Evolutionary conservation across 768 basidiomycete genomes (phyloP).

Genomic region (Collybiopsis confluens): DNA sequence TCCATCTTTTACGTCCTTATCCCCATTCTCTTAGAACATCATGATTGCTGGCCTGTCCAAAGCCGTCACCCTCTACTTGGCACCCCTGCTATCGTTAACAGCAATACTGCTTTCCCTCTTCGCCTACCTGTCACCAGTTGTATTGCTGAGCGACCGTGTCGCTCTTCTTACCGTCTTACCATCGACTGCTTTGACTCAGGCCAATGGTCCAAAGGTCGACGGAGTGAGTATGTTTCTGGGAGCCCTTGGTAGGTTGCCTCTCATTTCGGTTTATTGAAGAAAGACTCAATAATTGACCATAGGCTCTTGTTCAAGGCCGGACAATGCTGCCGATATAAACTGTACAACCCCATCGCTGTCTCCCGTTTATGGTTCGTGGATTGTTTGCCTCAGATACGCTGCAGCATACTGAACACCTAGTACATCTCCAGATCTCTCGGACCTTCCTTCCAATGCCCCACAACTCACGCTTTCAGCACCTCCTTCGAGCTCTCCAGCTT

Average conservation of each 20-base stretch:
- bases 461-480: constrained; percentile 55
- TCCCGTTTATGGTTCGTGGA: constrained; percentile 55
- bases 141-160: constrained; percentile 58
- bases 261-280: background rate
- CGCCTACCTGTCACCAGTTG: constrained; percentile 61
- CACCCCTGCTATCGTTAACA: constrained; percentile 62
- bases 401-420: background rate
- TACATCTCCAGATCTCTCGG: constrained; percentile 50
- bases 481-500: constrained; percentile 52
- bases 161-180: constrained; percentile 63
- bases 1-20: constrained; percentile 9
- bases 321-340: constrained; percentile 42
- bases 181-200: constrained; percentile 37
- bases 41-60: constrained; percentile 76
- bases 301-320: constrained; percentile 67
- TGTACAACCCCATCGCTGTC: constrained; percentile 55
- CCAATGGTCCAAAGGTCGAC: constrained; percentile 36
- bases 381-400: constrained; percentile 2
- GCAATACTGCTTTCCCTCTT: constrained; percentile 64
- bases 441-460: constrained; percentile 54
- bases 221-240: constrained; percentile 70
- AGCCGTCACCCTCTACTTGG: constrained; percentile 61
- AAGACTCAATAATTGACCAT: background rate
- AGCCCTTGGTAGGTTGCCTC: constrained; percentile 47
- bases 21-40: constrained; percentile 16